Evolutionary conservation across 2,329 filamentous ascomycete genomes (phyloP), one percentile per base, ranked within the genome.

Genomic region (Xylariaceae sp.): DNA sequence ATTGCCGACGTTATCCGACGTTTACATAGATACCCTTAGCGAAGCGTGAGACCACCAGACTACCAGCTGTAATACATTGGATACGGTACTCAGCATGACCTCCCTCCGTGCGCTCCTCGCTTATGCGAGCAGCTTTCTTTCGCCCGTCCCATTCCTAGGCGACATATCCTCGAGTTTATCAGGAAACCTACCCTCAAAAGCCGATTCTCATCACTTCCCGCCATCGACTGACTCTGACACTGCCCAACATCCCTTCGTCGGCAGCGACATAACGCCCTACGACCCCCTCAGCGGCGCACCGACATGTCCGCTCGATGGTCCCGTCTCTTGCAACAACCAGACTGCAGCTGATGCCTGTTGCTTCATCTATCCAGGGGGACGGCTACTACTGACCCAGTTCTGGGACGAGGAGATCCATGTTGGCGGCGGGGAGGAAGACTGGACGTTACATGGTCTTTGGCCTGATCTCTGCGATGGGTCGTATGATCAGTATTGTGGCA

Each of bases 401-500:
- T 76, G 73, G 73, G 73, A 75, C 48, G 60, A 69, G 31, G 58
- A 73, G 54, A 61, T 69, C 17, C 71, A 74, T 53, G 70, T 67
- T 4, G 65, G 66, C 3, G 73, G 71, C n/a, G 60, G 66, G 5
- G 73, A 75, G 53, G 65, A 71, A 51, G 73, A 75, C 51, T 75
- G 72, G 73, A 75, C 73, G 1, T 51, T 75, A 1, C 73, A 74
- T 44, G 73, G 73, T n/a, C 57, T 75, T 31, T 75, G 74, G 73
- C 72, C 74, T 40, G 73, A 75, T 57, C 68, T 71, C 6, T 76
- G 73, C 60, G 72, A 75, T 55, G 73, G 72, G 38, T 71, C 67
- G 40, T 74, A 71, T 61, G 69, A 74, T 50, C 66, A 73, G 45
- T 75, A 63, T 64, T 75, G 73, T 61, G 68, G 67, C 50, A 71